Evolutionary conservation across 2,329 filamentous ascomycete species (phyloP).

Genomic region (Myriangium duriaei): DNA sequence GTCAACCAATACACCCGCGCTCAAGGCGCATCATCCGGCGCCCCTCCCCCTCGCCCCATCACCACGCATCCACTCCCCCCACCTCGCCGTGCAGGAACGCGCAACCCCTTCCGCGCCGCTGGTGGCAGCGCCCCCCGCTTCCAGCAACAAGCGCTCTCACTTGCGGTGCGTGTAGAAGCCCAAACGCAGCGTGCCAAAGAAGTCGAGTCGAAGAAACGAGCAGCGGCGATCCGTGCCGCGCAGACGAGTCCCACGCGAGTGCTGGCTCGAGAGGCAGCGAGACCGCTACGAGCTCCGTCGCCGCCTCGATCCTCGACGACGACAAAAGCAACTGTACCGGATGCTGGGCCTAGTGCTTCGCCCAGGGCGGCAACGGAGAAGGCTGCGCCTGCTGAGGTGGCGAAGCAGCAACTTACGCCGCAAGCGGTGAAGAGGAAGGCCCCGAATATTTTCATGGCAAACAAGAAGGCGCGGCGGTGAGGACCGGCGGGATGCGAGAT

Average conservation of each 20-base stretch:
- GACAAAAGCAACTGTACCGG: no score
- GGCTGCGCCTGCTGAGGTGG: not conserved
- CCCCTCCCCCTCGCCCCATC: not conserved
- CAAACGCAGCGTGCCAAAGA: conserved; percentile 4
- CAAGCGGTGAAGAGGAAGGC: conserved; percentile 8
- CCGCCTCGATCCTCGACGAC: no score
- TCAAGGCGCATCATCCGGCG: not conserved
- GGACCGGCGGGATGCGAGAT: no score
- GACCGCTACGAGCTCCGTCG: not conserved
- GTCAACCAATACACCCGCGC: conserved; percentile 32
- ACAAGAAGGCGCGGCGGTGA: conserved; percentile 1
- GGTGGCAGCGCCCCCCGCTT: conserved; percentile 20
- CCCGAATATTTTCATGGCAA: conserved; percentile 8
- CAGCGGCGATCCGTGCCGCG: not conserved
- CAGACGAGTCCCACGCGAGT: no score
- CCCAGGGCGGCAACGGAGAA: no score
- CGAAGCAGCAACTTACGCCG: not conserved
- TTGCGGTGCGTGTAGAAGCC: conserved; percentile 34
- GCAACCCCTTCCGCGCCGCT: conserved; percentile 6
- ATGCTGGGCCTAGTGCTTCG: no score
- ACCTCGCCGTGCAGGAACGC: not conserved
- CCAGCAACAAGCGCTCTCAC: conserved; percentile 40
- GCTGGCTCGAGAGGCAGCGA: not conserved
- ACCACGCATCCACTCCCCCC: not conserved
- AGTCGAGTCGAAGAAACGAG: not conserved